Evolutionary conservation across 768 basidiomycete species (phyloP), one percentile per base, ranked within the genome.

Genomic region (Coprinopsis cinerea): DNA sequence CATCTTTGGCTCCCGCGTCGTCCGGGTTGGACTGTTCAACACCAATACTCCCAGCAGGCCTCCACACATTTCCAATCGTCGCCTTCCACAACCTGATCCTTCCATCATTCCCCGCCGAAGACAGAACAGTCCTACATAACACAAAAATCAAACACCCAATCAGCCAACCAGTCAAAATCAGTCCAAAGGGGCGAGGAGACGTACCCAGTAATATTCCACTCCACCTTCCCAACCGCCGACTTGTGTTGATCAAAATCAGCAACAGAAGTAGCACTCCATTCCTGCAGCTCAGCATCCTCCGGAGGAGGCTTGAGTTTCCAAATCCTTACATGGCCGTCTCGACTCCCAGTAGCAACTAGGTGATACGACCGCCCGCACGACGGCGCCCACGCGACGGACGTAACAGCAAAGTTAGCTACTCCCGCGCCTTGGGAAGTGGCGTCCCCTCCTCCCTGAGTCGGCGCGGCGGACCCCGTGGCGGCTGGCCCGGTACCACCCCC

Each of bases 351-450:
- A 1, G 95, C 96, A 52, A 98, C 77, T 32, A 97, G 85, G 60
- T 98, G 95, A 65, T 92, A 95, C 1, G 89, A 89, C 23, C 96
- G 77, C 4, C 95, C 96, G 52, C 92, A 95, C 0, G 86, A 86
- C 0, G 96, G 90, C 0, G 95, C 92, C 94, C 94, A 99, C 14
- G 92, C 74, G 28, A 98, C 79, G 25, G 85, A 83, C 0, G 87
- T 88, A 44, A 95, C 78, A 1, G 94, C 79, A 34, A 72, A 81
- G 2, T 77, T 70, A 13, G 17, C 9, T 22, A 9, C 24, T 22
- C 41, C 24, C 26, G 25, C 27, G 20, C 17, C 14, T 27, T 28
- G 25, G 26, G 20, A 13, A 18, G 44, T 11, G 24, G 3, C 15
- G 10, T 46, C 28, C 22, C 9, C 17, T 39, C 36, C 15, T 15